Evolutionary conservation across 441 rosid genomes (phyloP).

Genomic region (Breynia disticha): DNA sequence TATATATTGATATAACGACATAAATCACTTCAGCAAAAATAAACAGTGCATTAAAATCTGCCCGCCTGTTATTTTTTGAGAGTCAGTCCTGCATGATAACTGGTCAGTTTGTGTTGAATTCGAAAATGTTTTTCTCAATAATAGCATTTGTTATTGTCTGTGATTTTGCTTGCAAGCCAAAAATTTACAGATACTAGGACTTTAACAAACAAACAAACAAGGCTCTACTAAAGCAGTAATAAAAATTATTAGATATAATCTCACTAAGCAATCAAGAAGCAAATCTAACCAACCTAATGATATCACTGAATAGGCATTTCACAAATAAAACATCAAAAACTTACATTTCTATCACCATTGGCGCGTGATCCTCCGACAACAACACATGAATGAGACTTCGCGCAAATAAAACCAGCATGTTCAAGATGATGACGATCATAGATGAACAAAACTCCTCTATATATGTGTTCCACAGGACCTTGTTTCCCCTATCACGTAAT

Average conservation of each 20-base stretch:
- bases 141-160: too few species aligned
- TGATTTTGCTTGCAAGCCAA: too few species aligned
- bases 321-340: conserved; percentile 11
- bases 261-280: background rate
- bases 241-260: too few species aligned
- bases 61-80: too few species aligned
- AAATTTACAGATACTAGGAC: too few species aligned
- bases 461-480: conserved; percentile 95
- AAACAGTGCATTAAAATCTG: too few species aligned
- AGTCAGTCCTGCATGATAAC: too few species aligned
- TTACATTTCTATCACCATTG: conserved; percentile 66
- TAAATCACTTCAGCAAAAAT: background rate
- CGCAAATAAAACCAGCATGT: conserved; percentile 96
- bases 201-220: background rate
- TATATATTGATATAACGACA: too few species aligned
- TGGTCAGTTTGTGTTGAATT: too few species aligned
- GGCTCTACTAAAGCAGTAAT: too few species aligned
- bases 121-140: too few species aligned
- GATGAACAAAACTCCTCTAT: conserved; percentile 62
- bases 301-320: background rate
- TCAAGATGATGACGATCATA: conserved; percentile 92
- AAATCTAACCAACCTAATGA: too few species aligned
- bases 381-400: conserved; percentile 57
- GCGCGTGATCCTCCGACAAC: conserved; percentile 81
- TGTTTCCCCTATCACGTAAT: conserved; percentile 62